Evolutionary conservation across 2,329 filamentous ascomycete genomes (phyloP), one percentile per base, ranked within the genome.

Genomic region (Scorias spongiosa): DNA sequence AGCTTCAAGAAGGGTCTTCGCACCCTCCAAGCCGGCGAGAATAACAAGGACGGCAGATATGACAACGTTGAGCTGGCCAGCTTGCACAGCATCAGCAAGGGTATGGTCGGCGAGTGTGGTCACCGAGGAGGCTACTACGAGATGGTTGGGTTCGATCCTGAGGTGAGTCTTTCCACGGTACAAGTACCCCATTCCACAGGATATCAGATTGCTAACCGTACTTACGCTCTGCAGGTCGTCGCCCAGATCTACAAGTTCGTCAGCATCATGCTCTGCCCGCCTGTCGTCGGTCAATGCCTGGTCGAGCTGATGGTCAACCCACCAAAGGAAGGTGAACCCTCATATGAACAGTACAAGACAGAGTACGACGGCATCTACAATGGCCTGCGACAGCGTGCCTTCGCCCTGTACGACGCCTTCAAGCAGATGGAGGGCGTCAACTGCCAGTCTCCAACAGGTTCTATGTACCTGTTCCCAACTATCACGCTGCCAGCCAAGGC

Each of bases 251-350:
- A 96, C 78, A 98, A 98, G 71, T 94, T 94, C 63, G 83, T 96
- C 59, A 91, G 83, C 63, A 96, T 98, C 69, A 89, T 84, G 69
- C 80, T 98, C 53, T 98, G 91, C 67, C 82, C 91, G 42, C 89
- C 91, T 20, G 91, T 98, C 55, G 76, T 94, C 53, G 89, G 88
- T 48, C 91, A 98, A 72, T 96, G 91, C 67, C 74, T 96, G 40
- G 84, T 98, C 48, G 91, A 96, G 70, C 70, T 94, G 62, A 95
- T 96, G 89, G 87, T 95, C 58, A 95, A 96, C 72, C 91, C 91
- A 43, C 91, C 91, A 34, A 74, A 75, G 58, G 66, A 78, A 54
- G 89, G 91, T 46, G 81, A 93, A 47, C 84, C 85, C 12, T 93
- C 84, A 52, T 83, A 84, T 64, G 78, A 79, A 51, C 75, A 89